Percentiles rank a stretch among this genome's conserved stretches.
Conservation (phyloP, 495 filamentous ascomycete species). For the Rusavskia elegans region DNA sequence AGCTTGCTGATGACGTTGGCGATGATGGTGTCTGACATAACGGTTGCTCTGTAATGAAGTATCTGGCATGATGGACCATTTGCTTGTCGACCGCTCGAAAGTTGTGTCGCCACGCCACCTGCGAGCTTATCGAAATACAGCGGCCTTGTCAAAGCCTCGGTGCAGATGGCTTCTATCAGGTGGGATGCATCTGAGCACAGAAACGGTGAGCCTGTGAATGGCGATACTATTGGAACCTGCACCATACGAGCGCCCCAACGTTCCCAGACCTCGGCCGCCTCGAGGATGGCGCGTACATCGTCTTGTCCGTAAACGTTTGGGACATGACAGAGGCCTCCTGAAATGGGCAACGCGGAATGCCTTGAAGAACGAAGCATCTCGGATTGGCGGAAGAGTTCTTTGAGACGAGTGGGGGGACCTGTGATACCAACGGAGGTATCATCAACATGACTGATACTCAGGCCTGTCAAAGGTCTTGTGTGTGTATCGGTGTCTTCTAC, state of each 20-base stretch:
- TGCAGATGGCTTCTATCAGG: conserved; percentile 17
- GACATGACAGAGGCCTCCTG: conserved; percentile 27
- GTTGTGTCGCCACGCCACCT: conserved; percentile 6
- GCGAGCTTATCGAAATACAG: conserved; percentile 19
- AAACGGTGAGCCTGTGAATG: conserved; percentile 10
- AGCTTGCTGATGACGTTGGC: conserved; percentile 1
- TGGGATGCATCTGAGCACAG: conserved; percentile 11
- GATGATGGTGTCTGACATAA: conserved; percentile 1
- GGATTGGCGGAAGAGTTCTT: conserved; percentile 17
- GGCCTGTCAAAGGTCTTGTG: neutral
- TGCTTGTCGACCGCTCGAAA: neutral
- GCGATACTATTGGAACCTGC: conserved; percentile 7
- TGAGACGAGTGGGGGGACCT: conserved; percentile 25
- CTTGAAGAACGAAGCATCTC: conserved; percentile 19
- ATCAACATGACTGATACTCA: conserved; percentile 18
- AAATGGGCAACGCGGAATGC: conserved; percentile 18
- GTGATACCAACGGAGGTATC: conserved; percentile 24
- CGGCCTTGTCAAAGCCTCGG: conserved; percentile 19
- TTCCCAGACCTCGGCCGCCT: neutral
- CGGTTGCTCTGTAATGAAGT: neutral
- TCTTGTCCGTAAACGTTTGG: conserved; percentile 21
- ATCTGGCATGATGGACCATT: neutral
- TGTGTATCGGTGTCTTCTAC: neutral
- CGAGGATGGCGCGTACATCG: conserved; percentile 15
- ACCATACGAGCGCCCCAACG: neutral